Base-by-base conservation (phyloP, 768 basidiomycete genomes). In the Tylopilus plumbeoviolaceoides region DNA sequence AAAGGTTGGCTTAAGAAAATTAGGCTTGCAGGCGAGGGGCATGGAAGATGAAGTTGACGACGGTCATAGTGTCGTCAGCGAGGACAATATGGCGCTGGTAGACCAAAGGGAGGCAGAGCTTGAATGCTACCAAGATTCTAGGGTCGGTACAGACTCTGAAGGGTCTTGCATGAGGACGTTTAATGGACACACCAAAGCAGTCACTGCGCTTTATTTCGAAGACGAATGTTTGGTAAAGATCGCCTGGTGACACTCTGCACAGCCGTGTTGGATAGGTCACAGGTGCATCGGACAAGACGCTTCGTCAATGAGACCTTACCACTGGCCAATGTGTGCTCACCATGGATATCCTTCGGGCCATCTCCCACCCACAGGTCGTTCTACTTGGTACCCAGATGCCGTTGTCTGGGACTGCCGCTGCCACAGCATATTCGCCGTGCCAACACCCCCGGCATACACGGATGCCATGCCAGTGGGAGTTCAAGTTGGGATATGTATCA, bases 341-440 rank as follows among this genome's bases (percentile, higher is more conserved):
- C 23, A 99, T 99, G 97, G 97, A 99, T 70, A 97, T 99, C 58
- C 83, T 99, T 23, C 98, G 97, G 97, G 97, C 95, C 2, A 95
- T 98, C 60, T 93, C 92, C 10, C 95, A 98, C 70, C 85, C 93
- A 3, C 78, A 85, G 36, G 66, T 73, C 23, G 63, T 76, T 11
- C 68, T 68, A 15, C 65, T 78, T 20, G 72, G 75, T 17, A 67
- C 61, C 41, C 68, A 71, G 2, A 53, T 79, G 30, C 69, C 78
- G 9, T 80, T 85, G 61, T 71, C 82, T 25, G 78, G 80, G 20
- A 68, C 79, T 1, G 71, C 79, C 0, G 79, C 83, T 0, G 76
- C 81, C 1, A 75, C 81, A 14, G 83, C 40, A 72, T 77, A 18
- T 94, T 95, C 64, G 80, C 86, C 0, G 82, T 93, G 3, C 89